Conservation (phyloP, 2,329 filamentous ascomycete species). For the Epichloe sp. region DNA sequence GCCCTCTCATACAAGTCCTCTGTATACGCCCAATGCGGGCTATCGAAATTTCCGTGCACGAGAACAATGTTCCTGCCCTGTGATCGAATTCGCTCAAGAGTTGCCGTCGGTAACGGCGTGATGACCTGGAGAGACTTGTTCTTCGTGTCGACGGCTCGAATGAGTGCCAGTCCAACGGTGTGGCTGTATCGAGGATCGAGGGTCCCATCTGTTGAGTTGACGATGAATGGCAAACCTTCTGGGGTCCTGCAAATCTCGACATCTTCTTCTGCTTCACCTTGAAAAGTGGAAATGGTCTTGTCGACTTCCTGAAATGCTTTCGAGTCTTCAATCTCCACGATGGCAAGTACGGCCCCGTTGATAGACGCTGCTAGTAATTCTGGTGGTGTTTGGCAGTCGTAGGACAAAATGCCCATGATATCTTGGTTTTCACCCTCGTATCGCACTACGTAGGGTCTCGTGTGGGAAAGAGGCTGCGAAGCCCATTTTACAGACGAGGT, state of each 20-base stretch:
- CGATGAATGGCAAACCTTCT: conserved; percentile 50
- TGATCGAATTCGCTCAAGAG: conserved; percentile 26
- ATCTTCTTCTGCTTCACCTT: neutral
- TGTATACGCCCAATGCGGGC: conserved; percentile 56
- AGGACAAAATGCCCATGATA: conserved; percentile 53
- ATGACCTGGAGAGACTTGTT: conserved; percentile 47
- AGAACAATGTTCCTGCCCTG: conserved; percentile 42
- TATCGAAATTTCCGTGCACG: conserved; percentile 55
- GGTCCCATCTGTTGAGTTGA: conserved; percentile 36
- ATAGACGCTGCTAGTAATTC: conserved; percentile 50
- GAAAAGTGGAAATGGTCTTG: neutral
- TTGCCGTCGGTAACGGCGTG: conserved; percentile 38
- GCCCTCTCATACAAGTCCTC: conserved; percentile 41
- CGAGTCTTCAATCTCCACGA: conserved; percentile 46
- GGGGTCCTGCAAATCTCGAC: conserved; percentile 15
- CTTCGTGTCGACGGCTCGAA: conserved; percentile 53
- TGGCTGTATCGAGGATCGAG: conserved; percentile 47
- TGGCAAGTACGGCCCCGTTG: conserved; percentile 56
- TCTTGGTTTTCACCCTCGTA: conserved; percentile 40
- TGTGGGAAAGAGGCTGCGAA: conserved; percentile 38
- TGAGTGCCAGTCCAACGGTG: conserved; percentile 50
- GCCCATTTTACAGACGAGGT: conserved; percentile 30
- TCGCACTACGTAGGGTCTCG: conserved; percentile 47
- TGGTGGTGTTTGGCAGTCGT: conserved; percentile 49
- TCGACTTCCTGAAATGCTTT: conserved; percentile 31